These are phyloP conservation scores for Fusarium sp. DNA, from an alignment of 2,329 filamentous ascomycete genomes.

Conservation along the genomic window DNA sequence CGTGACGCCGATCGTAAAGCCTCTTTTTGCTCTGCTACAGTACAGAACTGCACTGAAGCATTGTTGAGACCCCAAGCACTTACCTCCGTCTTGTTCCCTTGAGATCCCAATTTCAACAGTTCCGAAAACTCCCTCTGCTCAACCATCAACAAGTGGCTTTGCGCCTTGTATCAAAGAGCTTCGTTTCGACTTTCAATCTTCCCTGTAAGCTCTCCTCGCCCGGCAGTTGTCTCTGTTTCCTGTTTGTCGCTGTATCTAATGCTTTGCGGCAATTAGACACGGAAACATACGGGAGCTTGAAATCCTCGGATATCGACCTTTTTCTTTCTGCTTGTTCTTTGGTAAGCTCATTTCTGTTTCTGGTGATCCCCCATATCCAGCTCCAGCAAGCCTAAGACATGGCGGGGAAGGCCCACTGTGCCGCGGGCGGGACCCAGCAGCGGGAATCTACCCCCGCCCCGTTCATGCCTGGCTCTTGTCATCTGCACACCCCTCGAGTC, in stretches of 20 bases:
- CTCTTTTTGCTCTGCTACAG: constrained; percentile 17
- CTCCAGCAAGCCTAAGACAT: constrained; percentile 21
- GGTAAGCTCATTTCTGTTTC: constrained; percentile 38
- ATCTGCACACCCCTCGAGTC: constrained; percentile 17
- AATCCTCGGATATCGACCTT: constrained; percentile 28
- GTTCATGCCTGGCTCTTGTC: constrained; percentile 29
- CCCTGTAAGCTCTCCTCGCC: constrained; percentile 14
- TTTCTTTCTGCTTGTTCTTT: constrained; percentile 30
- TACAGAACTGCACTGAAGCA: background rate
- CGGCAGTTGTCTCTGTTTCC: constrained; percentile 1
- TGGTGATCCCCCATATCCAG: constrained; percentile 20
- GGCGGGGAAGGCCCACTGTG: constrained; percentile 37
- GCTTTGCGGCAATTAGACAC: constrained; percentile 27
- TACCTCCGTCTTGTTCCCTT: constrained; percentile 19
- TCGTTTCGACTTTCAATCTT: constrained; percentile 32
- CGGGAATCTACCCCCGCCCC: constrained; percentile 43
- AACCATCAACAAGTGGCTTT: constrained; percentile 30
- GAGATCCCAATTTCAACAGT: constrained; percentile 12
- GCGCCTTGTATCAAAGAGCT: constrained; percentile 19
- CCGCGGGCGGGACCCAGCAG: constrained; percentile 32
- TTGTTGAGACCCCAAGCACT: constrained; percentile 23
- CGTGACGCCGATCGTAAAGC: constrained; percentile 37
- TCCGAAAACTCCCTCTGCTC: constrained; percentile 23
- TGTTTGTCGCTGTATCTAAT: constrained; percentile 14
- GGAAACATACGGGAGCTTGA: constrained; percentile 10